Evolutionary conservation across 2,329 filamentous ascomycete genomes (phyloP), one percentile per base, ranked within the genome.

Genomic region (Claviceps sp.): DNA sequence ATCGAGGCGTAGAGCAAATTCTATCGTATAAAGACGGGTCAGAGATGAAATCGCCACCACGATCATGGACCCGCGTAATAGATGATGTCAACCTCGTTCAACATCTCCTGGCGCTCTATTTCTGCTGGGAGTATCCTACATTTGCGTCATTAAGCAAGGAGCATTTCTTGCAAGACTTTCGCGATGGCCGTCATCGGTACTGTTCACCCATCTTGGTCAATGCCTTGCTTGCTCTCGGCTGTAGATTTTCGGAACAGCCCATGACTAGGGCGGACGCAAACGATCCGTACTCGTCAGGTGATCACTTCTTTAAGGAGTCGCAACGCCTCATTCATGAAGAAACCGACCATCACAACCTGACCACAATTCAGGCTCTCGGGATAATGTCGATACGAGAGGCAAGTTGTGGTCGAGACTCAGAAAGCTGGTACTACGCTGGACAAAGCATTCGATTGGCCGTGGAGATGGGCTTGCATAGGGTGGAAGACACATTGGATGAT

Each of bases 331-430:
- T 86, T 34, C 70, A 76, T 52, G 68, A 77, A 51, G 76, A 81
- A 55, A 63, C 68, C 2, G 70, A 85, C 53, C 77, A 79, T 50
- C 78, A 85, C 55, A 76, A 65, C 6, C 66, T 88, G 34, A 86
- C 84, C 2, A 87, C 82, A 4, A 82, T 86, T 45, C 85, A 89
- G 67, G 85, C 85, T 1, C 68, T 89, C 17, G 83, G 83, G 5
- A 78, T 89, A 58, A 86, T 90, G 83, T 83, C 82, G 5, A 80
- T 88, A 56, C 72, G 85, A 43, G 84, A 89, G 66, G 83, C 82
- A 3, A 87, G 83, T 60, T 82, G 80, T 56, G 84, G 84, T 0
- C 74, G 84, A 37, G 82, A 88, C 59, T 86, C 82, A 34, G 80
- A 83, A 56, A 85, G 83, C 49, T 87, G 84, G 73, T 84, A 79